Evolutionary conservation across 2,329 filamentous ascomycete genomes (phyloP).

Genomic region (Corniculantispora saksenae): DNA sequence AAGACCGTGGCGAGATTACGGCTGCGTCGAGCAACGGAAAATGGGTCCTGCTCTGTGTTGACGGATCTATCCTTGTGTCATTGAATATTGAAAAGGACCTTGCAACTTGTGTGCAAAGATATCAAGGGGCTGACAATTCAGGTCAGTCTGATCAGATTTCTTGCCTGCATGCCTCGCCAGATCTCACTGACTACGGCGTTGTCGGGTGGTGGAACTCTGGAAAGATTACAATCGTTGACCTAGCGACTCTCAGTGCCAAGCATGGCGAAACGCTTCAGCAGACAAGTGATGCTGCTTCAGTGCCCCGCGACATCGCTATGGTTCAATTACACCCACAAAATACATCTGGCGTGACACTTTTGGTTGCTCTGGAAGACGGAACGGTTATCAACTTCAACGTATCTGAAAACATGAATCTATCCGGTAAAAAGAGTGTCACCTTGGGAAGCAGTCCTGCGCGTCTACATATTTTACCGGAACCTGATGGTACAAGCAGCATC

Average conservation of each 20-base stretch:
- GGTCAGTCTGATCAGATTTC: slow-evolving; percentile 69
- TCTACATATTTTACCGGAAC: slow-evolving; percentile 74
- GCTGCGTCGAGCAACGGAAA: slow-evolving; percentile 73
- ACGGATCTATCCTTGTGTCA: slow-evolving; percentile 71
- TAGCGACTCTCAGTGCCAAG: slow-evolving; percentile 66
- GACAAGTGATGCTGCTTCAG: slow-evolving; percentile 67
- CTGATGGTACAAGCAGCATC: slow-evolving; percentile 70
- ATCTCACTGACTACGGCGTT: slow-evolving; percentile 67
- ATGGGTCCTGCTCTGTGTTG: slow-evolving; percentile 71
- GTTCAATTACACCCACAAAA: slow-evolving; percentile 71
- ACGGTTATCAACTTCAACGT: slow-evolving; percentile 83
- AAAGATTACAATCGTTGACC: slow-evolving; percentile 70
- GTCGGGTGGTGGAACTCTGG: slow-evolving; percentile 88
- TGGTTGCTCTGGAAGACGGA: slow-evolving; percentile 90
- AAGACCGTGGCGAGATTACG: slow-evolving; percentile 63
- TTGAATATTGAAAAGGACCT: slow-evolving; percentile 64
- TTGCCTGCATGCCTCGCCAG: slow-evolving; percentile 73
- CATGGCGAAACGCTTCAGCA: slow-evolving; percentile 63
- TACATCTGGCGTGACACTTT: slow-evolving; percentile 67
- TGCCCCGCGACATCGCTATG: slow-evolving; percentile 80
- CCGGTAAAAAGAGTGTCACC: slow-evolving; percentile 76
- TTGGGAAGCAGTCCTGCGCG: slow-evolving; percentile 83
- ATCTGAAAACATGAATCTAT: slow-evolving; percentile 63
- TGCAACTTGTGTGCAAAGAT: slow-evolving; percentile 56
- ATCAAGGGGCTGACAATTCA: slow-evolving; percentile 59